phyloP scores from a whole-genome alignment of 305 asterid genomes.

The Fraxinus albicans region DNA sequence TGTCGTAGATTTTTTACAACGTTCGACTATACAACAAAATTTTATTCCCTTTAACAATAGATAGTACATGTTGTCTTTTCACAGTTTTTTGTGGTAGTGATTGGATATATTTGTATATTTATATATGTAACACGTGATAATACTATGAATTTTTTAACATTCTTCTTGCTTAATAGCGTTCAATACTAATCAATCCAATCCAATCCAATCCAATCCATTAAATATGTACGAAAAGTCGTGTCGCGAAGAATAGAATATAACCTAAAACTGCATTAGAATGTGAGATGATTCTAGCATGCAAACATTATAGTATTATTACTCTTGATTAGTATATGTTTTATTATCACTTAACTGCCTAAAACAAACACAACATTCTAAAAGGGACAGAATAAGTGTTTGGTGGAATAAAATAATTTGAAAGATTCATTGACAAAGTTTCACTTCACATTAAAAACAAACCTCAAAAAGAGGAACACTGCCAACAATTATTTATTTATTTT shows the following conservation, averaged over 20 bases:
- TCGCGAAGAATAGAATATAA: not conserved
- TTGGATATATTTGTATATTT: too few relatives aligned
- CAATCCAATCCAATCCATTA: not conserved
- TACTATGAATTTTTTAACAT: too few relatives aligned
- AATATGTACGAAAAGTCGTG: not conserved
- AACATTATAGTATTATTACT: not conserved
- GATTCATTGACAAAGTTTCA: conserved; percentile 22
- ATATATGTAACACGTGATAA: too few relatives aligned
- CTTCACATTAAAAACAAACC: conserved; percentile 25
- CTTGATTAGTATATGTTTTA: too few relatives aligned
- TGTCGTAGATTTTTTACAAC: too few relatives aligned
- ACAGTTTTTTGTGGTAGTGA: too few relatives aligned
- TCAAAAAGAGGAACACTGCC: conserved; percentile 14
- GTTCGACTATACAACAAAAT: too few relatives aligned
- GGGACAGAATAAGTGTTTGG: conserved; percentile 17
- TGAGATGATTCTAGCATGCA: conserved; percentile 29
- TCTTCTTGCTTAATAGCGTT: too few relatives aligned
- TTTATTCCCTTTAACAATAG: too few relatives aligned
- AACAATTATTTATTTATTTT: not conserved
- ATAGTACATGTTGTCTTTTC: too few relatives aligned
- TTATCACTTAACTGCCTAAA: not conserved
- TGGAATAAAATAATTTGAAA: not conserved
- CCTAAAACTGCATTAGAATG: conserved; percentile 14
- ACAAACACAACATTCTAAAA: not conserved
- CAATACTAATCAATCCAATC: not conserved